Base-by-base conservation (phyloP, 2,329 filamentous ascomycete genomes). In the Calonectria fujianensis region DNA sequence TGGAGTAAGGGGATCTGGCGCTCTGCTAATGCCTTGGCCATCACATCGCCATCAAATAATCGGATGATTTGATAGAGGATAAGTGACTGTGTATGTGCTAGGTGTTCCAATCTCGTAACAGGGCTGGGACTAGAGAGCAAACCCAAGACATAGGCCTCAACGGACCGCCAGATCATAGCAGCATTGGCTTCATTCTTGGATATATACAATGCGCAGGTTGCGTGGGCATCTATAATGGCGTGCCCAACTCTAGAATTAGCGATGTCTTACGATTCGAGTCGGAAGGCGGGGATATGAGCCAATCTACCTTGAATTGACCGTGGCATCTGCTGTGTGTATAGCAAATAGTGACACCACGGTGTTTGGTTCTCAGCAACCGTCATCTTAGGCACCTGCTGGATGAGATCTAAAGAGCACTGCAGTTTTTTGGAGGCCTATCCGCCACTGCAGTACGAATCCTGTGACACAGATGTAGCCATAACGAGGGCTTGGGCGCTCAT, bases 301-400 rank as follows among this genome's bases (percentile, higher is more conserved):
- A 20, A 54, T 54, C 51, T 24, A 20, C 27, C 51, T 20, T 14
- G 27, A 14, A 54, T 54, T 54, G 51, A 16, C 29, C 6, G 27
- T 54, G 51, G 29, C 11, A 20, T 52, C 6, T 52, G 14, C 4
- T 31, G 24, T 29, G 3, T 9, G 27, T 52, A 52, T 9, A 32
- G 6, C 14, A 32, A 54, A 29, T 20, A 29, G 27, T 32, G 29
- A 54, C 16, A 54, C 51, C 51, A 54, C 8, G n/a, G 51, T 20
- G 27, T 20, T 54, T 32, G 51, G 51, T 24, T 54, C 27, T 54
- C 27, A 54, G 51, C 27, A 31, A 54, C 51, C 51, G 32, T 54
- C 27, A 45, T 45, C 41, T 7, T 10, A 32, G 27, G 51, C 51
- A 31, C 51, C 16, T 20, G 51, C 16, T 54, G 6, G 51, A 20